Evolutionary conservation across 352 stramenopile species (phyloP).

Genomic region (Elongisporangium undulatum): DNA sequence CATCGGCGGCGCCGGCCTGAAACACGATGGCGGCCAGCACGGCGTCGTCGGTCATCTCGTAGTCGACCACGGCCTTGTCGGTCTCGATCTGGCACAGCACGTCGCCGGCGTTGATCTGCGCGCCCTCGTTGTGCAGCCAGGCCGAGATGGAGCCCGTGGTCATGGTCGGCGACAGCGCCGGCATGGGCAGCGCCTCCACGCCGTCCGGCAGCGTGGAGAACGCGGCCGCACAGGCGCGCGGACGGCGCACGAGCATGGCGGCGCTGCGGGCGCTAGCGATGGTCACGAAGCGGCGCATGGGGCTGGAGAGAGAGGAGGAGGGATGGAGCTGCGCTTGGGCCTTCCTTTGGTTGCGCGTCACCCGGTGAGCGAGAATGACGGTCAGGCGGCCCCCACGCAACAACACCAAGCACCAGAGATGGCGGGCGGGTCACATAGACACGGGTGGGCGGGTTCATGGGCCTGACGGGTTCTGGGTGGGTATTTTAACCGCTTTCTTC

Average conservation of each 20-base stretch:
- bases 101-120: conserved; percentile 88
- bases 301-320: not conserved
- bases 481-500: too few relatives aligned
- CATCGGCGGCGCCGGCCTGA: conserved; percentile 77
- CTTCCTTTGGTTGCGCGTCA: not conserved
- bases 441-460: not conserved
- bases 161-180: conserved; percentile 97
- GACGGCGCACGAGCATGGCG: not conserved
- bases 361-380: not conserved
- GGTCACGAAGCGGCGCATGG: not conserved
- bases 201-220: conserved; percentile 70
- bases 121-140: conserved; percentile 93
- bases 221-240: conserved; percentile 8
- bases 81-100: conserved; percentile 97
- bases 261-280: not conserved
- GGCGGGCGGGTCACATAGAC: not conserved
- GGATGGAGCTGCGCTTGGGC: not conserved
- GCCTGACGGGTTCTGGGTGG: too few relatives aligned
- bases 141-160: conserved; percentile 89
- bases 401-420: not conserved
- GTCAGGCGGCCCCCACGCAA: not conserved
- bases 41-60: conserved; percentile 97
- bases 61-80: conserved; percentile 98
- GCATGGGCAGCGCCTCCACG: conserved; percentile 86
- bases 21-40: conserved; percentile 94